Conservation (phyloP, 345 rosid genomes). For the Leavenworthia alabamica region DNA sequence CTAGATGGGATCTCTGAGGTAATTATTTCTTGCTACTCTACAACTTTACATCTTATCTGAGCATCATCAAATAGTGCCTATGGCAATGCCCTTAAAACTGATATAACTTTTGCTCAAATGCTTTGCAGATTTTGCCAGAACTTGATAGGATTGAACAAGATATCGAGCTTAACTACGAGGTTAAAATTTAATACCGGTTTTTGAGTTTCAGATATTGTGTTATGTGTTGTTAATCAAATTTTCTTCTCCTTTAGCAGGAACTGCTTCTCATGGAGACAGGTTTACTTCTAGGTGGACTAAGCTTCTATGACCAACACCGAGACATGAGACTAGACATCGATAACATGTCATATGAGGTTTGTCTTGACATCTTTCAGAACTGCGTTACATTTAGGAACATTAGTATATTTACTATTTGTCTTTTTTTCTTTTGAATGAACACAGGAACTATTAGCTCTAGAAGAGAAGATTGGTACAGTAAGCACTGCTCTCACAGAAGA, state of each 20-base stretch:
- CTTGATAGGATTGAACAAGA: constrained; percentile 90
- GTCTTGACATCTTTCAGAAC: constrained; percentile 14
- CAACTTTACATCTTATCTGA: constrained; percentile 2
- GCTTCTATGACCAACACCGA: constrained; percentile 78
- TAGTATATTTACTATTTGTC: background rate
- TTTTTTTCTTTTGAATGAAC: constrained; percentile 4
- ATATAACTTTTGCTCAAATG: constrained; percentile 8
- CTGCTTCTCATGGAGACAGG: constrained; percentile 72
- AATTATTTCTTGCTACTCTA: constrained; percentile 12
- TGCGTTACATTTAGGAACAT: background rate
- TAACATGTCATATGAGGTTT: constrained; percentile 95
- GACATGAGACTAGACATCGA: constrained; percentile 96
- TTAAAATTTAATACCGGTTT: constrained; percentile 5
- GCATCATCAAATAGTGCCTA: background rate
- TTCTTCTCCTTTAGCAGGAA: constrained; percentile 52
- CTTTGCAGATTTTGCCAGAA: constrained; percentile 63
- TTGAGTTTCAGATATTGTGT: background rate
- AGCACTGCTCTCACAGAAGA: constrained; percentile 93
- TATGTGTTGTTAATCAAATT: constrained; percentile 1
- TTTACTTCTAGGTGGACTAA: constrained; percentile 61
- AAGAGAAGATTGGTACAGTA: constrained; percentile 92
- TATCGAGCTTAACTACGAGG: constrained; percentile 79
- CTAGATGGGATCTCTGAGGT: constrained; percentile 95
- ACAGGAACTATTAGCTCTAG: constrained; percentile 90
- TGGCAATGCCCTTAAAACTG: too few relatives aligned